Evolutionary conservation across 2,329 filamentous ascomycete species (phyloP).

Genomic region (Verticillium zaregamsianum): DNA sequence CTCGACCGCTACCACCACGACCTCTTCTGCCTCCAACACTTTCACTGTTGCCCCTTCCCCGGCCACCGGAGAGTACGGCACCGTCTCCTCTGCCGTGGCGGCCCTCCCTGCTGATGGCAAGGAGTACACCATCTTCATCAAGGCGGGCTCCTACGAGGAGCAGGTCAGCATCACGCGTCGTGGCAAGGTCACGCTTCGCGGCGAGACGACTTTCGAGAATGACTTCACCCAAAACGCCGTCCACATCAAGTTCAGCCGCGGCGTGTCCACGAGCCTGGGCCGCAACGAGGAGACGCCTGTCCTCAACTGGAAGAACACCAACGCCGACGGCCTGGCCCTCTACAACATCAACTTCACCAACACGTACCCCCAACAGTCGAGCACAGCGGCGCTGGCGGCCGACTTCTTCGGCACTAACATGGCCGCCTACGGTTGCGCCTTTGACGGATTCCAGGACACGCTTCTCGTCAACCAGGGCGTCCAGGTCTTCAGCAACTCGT

Average conservation of each 20-base stretch:
- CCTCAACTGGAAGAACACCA: constrained; percentile 37
- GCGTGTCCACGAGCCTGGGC: constrained; percentile 32
- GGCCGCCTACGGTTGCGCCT: constrained; percentile 35
- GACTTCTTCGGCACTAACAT: constrained; percentile 29
- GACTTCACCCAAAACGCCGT: constrained; percentile 32
- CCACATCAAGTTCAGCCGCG: constrained; percentile 29
- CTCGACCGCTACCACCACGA: constrained; percentile 5
- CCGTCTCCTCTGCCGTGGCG: constrained; percentile 36
- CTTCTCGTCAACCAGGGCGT: constrained; percentile 38
- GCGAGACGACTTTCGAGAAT: constrained; percentile 24
- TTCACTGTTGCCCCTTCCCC: constrained; percentile 25
- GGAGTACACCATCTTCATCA: constrained; percentile 33
- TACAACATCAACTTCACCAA: constrained; percentile 57
- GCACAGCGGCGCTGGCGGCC: constrained; percentile 21
- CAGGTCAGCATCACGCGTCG: constrained; percentile 49
- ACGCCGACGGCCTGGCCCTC: constrained; percentile 42
- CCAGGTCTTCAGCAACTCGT: constrained; percentile 39
- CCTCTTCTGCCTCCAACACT: background rate
- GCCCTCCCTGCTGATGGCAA: constrained; percentile 36
- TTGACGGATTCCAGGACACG: constrained; percentile 46
- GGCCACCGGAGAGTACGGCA: constrained; percentile 31
- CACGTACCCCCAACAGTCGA: constrained; percentile 24
- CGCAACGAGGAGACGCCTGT: constrained; percentile 38
- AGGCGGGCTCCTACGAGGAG: constrained; percentile 51
- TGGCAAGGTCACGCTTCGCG: constrained; percentile 31